Percentiles rank a stretch among this genome's conserved stretches.
These are phyloP conservation scores for Ophiocordyceps sinensis DNA, from an alignment of 2,329 filamentous ascomycete genomes.

Conservation along the genomic window DNA sequence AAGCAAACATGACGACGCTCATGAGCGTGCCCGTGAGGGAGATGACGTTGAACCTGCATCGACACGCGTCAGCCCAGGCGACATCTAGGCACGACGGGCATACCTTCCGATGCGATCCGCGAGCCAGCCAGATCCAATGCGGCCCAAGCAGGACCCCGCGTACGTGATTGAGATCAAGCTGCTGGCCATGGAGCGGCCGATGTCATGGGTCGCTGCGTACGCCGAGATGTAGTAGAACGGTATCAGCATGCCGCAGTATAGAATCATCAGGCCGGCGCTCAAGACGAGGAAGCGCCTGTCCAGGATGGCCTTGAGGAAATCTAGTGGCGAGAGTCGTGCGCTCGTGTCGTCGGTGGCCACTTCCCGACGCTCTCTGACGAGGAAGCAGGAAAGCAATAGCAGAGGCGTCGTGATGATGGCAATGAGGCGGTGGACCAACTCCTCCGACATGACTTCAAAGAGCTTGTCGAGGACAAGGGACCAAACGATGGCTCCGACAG, in stretches of 20 bases:
- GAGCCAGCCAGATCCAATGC: slow-evolving; percentile 35
- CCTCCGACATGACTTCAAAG: slow-evolving; percentile 1
- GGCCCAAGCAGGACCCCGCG: slow-evolving; percentile 36
- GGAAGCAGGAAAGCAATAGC: slow-evolving; percentile 11
- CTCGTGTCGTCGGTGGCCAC: slow-evolving; percentile 5
- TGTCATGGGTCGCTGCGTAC: slow-evolving; percentile 32
- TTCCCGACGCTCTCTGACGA: slow-evolving; percentile 13
- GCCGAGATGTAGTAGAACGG: slow-evolving; percentile 24
- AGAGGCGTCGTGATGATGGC: slow-evolving; percentile 10
- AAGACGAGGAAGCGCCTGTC: slow-evolving; percentile 10
- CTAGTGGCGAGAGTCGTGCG: slow-evolving; percentile 4
- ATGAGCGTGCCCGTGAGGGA: slow-evolving; percentile 8
- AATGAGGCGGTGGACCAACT: slow-evolving; percentile 8
- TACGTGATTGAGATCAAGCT: slow-evolving; percentile 50
- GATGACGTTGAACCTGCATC: slow-evolving; percentile 25
- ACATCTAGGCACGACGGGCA: background rate
- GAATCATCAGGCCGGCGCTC: slow-evolving; percentile 10
- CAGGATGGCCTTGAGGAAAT: slow-evolving; percentile 12
- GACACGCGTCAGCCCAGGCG: background rate
- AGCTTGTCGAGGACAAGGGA: slow-evolving; percentile 11
- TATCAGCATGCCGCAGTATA: slow-evolving; percentile 14
- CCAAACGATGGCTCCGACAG: slow-evolving; percentile 17
- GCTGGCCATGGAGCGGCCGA: slow-evolving; percentile 36
- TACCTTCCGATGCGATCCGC: slow-evolving; percentile 33
- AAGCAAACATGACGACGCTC: slow-evolving; percentile 14